phyloP scores from a whole-genome alignment of 2,329 filamentous ascomycete genomes.

The Fusarium sp. region DNA sequence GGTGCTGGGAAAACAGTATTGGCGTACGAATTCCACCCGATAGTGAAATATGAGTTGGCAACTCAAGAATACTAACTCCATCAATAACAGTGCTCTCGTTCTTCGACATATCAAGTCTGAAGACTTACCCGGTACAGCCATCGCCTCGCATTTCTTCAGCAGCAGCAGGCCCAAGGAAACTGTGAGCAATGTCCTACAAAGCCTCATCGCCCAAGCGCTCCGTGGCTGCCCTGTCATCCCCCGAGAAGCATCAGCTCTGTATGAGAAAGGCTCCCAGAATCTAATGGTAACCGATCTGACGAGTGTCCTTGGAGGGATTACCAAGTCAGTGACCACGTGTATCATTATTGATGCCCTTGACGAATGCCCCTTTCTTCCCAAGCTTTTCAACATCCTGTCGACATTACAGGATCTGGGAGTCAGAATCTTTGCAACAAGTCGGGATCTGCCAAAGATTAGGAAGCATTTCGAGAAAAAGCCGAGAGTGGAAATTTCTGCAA shows the following conservation, averaged over 20 bases:
- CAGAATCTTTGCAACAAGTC: neutral
- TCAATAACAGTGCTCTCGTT: neutral
- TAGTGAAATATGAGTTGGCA: neutral
- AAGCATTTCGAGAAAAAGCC: neutral
- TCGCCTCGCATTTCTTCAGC: neutral
- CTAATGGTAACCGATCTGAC: neutral
- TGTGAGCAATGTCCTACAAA: neutral
- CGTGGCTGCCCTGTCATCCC: neutral
- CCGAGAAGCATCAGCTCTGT: neutral
- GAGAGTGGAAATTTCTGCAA: neutral
- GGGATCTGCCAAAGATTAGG: neutral
- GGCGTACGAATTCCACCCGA: neutral
- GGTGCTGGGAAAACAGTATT: neutral
- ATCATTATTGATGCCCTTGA: neutral
- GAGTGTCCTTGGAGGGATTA: neutral
- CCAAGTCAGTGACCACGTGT: neutral
- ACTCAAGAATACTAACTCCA: neutral
- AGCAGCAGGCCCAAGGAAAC: neutral
- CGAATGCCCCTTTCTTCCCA: neutral
- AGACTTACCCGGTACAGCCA: neutral
- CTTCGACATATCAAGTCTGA: neutral
- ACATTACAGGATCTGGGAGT: neutral
- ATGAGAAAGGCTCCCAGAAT: neutral
- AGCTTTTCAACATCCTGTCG: neutral
- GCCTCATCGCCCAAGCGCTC: neutral